phyloP scores from a whole-genome alignment of 495 filamentous ascomycete species.

The Articulospora tetracladia region DNA sequence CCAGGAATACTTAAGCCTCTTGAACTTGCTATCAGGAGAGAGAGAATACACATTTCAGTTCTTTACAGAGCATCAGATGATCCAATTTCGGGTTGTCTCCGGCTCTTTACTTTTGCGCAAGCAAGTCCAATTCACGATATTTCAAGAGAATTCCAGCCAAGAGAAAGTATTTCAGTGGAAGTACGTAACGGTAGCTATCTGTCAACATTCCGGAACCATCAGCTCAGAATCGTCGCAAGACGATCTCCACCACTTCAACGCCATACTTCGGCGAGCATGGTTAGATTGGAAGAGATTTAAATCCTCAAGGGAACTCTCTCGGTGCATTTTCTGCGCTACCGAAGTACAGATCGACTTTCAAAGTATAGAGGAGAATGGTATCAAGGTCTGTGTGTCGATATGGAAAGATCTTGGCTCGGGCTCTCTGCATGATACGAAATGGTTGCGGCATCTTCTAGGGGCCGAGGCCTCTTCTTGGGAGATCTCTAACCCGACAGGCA shows the following conservation, averaged over 20 bases:
- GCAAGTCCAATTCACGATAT: conserved; percentile 2
- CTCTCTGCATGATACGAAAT: background rate
- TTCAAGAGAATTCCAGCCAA: background rate
- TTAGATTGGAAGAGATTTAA: background rate
- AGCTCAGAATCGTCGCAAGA: background rate
- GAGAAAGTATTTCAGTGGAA: background rate
- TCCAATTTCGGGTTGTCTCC: background rate
- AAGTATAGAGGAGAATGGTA: background rate
- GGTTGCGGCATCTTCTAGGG: background rate
- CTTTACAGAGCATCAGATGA: background rate
- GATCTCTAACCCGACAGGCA: background rate
- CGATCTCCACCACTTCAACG: background rate
- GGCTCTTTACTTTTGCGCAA: background rate
- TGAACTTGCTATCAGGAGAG: conserved; percentile 1
- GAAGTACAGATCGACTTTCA: background rate
- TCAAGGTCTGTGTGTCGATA: background rate
- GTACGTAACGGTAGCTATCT: background rate
- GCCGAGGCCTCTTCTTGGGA: background rate
- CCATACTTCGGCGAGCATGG: background rate
- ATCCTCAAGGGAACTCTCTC: background rate
- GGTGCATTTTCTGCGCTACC: background rate
- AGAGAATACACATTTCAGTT: background rate
- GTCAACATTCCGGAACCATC: background rate
- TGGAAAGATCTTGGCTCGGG: background rate
- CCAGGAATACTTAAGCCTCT: conserved; percentile 1